Percentiles rank a stretch among this genome's conserved stretches.
Evolutionary conservation across 495 filamentous ascomycete genomes (phyloP).

Genomic region (Glutinoglossum americanum): DNA sequence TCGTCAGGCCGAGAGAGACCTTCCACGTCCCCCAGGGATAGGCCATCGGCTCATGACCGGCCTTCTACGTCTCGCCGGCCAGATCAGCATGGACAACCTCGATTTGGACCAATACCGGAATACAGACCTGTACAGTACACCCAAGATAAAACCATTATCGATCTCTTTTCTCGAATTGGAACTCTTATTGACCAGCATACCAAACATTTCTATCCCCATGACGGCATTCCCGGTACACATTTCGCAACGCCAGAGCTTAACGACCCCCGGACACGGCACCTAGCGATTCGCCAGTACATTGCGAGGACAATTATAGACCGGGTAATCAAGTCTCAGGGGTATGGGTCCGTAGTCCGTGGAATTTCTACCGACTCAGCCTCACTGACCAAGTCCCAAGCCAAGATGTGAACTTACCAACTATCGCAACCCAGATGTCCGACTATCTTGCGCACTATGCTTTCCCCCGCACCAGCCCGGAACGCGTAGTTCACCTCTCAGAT

Average conservation of each 20-base stretch:
- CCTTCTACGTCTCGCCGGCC: too few species aligned
- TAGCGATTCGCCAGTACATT: background rate
- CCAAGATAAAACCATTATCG: background rate
- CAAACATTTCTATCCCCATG: background rate
- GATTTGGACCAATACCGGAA: background rate
- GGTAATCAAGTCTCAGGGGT: background rate
- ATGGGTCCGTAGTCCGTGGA: background rate
- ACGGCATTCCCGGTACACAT: background rate
- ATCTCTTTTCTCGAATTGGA: background rate
- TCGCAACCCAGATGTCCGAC: background rate
- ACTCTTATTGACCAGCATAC: background rate
- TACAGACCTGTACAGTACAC: background rate
- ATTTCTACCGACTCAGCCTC: background rate
- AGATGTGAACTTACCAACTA: background rate
- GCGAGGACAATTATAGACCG: background rate
- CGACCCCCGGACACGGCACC: background rate
- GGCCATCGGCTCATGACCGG: too few species aligned
- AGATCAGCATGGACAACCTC: too few species aligned
- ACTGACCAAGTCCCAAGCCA: background rate
- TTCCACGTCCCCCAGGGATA: too few species aligned
- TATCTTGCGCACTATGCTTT: background rate
- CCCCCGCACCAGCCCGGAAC: background rate
- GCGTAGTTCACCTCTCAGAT: background rate
- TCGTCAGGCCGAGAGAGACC: too few species aligned
- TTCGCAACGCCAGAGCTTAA: background rate